Base-by-base conservation (phyloP, 2,329 filamentous ascomycete species). In the Orbilia ellipsospora region DNA sequence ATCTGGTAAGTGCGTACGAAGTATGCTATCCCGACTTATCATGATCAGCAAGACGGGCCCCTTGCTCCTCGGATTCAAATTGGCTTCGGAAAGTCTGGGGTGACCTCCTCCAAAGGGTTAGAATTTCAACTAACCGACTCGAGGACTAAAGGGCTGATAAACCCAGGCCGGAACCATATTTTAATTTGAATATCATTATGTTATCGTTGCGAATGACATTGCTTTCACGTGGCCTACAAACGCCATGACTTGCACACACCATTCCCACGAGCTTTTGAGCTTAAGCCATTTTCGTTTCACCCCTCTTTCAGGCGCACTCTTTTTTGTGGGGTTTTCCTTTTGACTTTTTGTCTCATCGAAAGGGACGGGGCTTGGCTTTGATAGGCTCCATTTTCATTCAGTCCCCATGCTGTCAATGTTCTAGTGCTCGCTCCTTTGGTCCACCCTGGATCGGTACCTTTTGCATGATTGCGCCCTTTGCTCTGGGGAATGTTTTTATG, bases 391-490 rank as follows among this genome's bases (percentile, higher is more conserved):
- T 16, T 18, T n/a, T 18, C n/a, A 23, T 48, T 48, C 16, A 18
- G 15, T 20, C n/a, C 26, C 12, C 15, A 16, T 51, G 5, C 15
- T 42, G 23, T 23, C 20, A 23, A 50, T 55, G 48, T 63, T 63
- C 16, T 57, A 12, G 59, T 63, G 57, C 48, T 56, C 51, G 57
- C 57, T 66, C 44, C 42, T 56, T 56, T 40, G 62, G 45, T 74
- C 70, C 70, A 74, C 64, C 63, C 57, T 66, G 59, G 63, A 74
- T 74, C 70, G 70, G 70, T 74, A 74, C 62, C 70, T 74, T 73
- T 74, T 62, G 51, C 66, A 36, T 36, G 2, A 36, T 36, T 68
- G 70, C 63, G 62, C 63, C 70, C 59, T 74, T 68, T 45, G 55
- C 56, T 36, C 31, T 36, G 31, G 31, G 31, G 31, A 36, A 36